Conservation (phyloP, 345 rosid species). For the Mallotus nudiflorus region DNA sequence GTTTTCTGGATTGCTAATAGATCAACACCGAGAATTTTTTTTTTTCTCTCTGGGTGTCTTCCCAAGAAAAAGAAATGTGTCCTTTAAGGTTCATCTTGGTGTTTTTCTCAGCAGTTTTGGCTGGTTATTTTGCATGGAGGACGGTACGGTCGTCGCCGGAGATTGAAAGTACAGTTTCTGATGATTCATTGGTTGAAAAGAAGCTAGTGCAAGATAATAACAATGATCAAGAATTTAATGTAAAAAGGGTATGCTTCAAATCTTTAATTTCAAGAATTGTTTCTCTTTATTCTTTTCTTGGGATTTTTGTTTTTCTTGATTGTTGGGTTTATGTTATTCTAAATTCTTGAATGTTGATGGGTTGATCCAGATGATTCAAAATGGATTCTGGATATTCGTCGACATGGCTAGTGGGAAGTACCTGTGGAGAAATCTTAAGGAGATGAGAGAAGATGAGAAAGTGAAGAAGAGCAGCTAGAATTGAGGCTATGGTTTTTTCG, state of each 20-base stretch:
- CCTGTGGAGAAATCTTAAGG: conserved; percentile 38
- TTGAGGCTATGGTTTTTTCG: not conserved
- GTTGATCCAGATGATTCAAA: conserved; percentile 34
- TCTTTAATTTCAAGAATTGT: not conserved
- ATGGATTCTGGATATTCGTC: conserved; percentile 37
- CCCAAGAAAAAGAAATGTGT: conserved; percentile 16
- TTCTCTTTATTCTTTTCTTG: not conserved
- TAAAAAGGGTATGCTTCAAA: conserved; percentile 49
- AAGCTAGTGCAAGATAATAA: conserved; percentile 28
- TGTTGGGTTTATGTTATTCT: conserved; percentile 9
- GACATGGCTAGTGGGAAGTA: conserved; percentile 39
- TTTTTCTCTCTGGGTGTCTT: not conserved
- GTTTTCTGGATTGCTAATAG: not conserved
- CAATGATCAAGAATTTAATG: conserved; percentile 35
- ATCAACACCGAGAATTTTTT: not conserved
- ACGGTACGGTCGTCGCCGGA: conserved; percentile 67
- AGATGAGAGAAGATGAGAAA: conserved; percentile 41
- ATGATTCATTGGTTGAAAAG: conserved; percentile 39
- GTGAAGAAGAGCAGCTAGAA: conserved; percentile 10
- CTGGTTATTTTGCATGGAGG: conserved; percentile 61
- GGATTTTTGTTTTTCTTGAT: not conserved
- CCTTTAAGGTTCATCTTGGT: conserved; percentile 33
- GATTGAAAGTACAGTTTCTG: conserved; percentile 25
- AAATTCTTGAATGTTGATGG: conserved; percentile 8
- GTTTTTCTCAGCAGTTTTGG: conserved; percentile 23